phyloP scores from a whole-genome alignment of 306 rosid genomes.

The Cucurbita ficifolia region DNA sequence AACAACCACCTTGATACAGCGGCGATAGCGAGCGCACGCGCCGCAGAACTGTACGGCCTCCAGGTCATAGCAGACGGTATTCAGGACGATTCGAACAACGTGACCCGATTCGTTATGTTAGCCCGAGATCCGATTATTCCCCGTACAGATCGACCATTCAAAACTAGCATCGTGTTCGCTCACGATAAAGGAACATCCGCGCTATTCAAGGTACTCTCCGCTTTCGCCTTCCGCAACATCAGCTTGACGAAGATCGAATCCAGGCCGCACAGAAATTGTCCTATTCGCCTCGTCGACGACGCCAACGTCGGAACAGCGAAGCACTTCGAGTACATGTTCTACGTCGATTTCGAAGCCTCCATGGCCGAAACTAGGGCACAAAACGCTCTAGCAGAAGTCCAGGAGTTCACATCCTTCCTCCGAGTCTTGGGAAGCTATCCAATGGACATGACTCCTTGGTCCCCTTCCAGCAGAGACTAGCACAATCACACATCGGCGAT shows the following conservation, averaged over 20 bases:
- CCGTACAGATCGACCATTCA: slow-evolving; percentile 73
- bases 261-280: slow-evolving; percentile 82
- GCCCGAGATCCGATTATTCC: slow-evolving; percentile 93
- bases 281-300: slow-evolving; percentile 69
- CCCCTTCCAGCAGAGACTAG: slow-evolving; percentile 28
- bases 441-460: slow-evolving; percentile 95
- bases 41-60: slow-evolving; percentile 72
- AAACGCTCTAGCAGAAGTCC: slow-evolving; percentile 87
- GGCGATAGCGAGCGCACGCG: slow-evolving; percentile 78
- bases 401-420: slow-evolving; percentile 91
- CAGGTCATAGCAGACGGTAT: slow-evolving; percentile 64
- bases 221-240: slow-evolving; percentile 81
- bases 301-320: slow-evolving; percentile 90
- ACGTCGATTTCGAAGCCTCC: slow-evolving; percentile 87
- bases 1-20: slow-evolving; percentile 69
- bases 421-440: slow-evolving; percentile 90
- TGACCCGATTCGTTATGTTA: slow-evolving; percentile 83
- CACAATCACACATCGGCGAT: background rate
- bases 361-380: slow-evolving; percentile 93
- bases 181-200: slow-evolving; percentile 89
- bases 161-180: slow-evolving; percentile 90
- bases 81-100: slow-evolving; percentile 87
- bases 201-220: slow-evolving; percentile 77
- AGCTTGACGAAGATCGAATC: slow-evolving; percentile 92
- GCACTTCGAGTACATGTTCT: slow-evolving; percentile 86